Conservation (phyloP, 164 flowering plant genomes). For the Macadamia tetraphylla region DNA sequence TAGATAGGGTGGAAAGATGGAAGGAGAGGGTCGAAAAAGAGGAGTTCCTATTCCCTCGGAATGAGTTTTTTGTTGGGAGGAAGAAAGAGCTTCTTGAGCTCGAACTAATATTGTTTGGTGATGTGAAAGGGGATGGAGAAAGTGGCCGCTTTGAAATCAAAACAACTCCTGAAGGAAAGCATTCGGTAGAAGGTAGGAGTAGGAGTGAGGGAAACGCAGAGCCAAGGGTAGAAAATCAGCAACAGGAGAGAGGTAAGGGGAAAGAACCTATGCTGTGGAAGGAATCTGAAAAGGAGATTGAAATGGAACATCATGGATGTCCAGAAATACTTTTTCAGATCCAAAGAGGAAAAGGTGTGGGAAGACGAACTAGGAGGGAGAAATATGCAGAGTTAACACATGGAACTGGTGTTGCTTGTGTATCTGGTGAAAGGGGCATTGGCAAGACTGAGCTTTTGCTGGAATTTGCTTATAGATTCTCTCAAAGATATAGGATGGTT, state of each 20-base stretch:
- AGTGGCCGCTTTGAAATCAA: conserved; percentile 1
- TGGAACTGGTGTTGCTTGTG: conserved; percentile 4
- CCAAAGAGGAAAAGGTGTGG: background rate
- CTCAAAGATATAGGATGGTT: conserved; percentile 6
- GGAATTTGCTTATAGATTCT: conserved; percentile 7
- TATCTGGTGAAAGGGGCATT: conserved; percentile 2
- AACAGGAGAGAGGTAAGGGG: background rate
- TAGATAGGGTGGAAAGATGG: conserved; percentile 9
- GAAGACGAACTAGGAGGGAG: background rate
- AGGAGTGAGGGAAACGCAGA: background rate
- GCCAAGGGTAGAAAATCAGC: background rate
- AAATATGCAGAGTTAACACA: background rate
- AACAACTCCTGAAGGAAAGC: background rate
- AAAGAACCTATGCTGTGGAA: background rate
- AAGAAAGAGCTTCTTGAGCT: conserved; percentile 13
- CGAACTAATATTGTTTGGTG: too few species aligned
- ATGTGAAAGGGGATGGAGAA: too few species aligned
- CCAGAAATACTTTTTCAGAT: background rate
- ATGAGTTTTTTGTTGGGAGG: conserved; percentile 13
- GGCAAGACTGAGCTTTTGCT: conserved; percentile 6
- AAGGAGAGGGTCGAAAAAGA: conserved; percentile 9
- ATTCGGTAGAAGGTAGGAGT: too few species aligned
- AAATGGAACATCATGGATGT: background rate
- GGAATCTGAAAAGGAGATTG: background rate
- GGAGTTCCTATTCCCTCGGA: conserved; percentile 9